Evolutionary conservation across 106 monocot species (phyloP).

Genomic region (Phalaenopsis aphrodite): DNA sequence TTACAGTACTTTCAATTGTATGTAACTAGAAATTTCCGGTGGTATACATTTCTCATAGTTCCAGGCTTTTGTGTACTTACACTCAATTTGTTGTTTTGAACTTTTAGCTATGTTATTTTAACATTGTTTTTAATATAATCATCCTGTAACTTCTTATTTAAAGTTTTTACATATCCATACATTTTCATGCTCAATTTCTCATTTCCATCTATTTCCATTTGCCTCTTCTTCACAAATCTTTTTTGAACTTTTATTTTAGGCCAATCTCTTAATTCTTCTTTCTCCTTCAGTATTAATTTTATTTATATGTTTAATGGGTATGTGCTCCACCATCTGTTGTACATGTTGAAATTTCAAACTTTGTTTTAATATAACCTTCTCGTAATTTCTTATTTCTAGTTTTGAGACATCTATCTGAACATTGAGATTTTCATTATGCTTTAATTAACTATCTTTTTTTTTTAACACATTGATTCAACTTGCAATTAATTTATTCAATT

Average conservation of each 20-base stretch:
- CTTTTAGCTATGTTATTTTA: background rate
- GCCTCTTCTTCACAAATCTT: background rate
- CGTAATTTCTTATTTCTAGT: too few species aligned
- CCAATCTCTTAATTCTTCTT: background rate
- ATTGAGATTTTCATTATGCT: too few species aligned
- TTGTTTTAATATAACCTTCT: too few species aligned
- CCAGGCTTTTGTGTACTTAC: background rate
- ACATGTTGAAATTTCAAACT: too few species aligned
- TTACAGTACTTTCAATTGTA: slow-evolving; percentile 60
- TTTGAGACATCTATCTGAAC: too few species aligned
- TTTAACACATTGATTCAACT: background rate
- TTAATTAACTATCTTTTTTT: background rate
- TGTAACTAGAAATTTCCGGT: slow-evolving; percentile 7
- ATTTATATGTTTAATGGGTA: too few species aligned
- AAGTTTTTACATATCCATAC: too few species aligned
- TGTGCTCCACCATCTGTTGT: too few species aligned
- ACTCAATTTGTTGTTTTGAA: background rate
- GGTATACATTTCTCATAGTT: background rate
- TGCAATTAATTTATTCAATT: background rate
- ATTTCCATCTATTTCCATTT: background rate
- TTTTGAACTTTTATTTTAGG: too few species aligned
- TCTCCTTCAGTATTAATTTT: background rate
- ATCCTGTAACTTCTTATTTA: too few species aligned
- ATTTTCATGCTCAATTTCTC: background rate
- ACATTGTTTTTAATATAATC: too few species aligned